Base-by-base conservation (phyloP, 139 green algal genomes). In the Astrephomene gubernaculifera region DNA sequence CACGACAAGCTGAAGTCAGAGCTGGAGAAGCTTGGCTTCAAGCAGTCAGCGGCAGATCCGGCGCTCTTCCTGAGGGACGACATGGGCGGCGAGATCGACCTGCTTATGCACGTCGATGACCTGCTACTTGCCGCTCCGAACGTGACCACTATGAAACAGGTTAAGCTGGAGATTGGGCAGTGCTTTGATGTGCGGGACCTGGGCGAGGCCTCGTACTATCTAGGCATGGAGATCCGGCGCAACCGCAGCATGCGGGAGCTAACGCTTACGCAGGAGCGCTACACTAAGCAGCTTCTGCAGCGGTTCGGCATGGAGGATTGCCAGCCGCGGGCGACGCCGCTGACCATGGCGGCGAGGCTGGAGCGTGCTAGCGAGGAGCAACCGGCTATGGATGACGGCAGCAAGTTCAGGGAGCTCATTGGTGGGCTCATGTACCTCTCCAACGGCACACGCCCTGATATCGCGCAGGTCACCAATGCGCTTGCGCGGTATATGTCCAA, bases 31-130 rank as follows among this genome's bases (percentile, higher is more conserved):
- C 31, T 88, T 49, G 85, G 71, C 19, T 92, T 90, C 52, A 27
- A 61, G 29, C 54, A 71, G 2, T 88, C 89, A 25, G 60, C 35
- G 0, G 68, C 81, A 1, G 88, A 92, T 31, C 81, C 88, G 29
- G 79, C 64, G 4, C 67, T 91, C 17, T 89, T 84, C 49, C 33
- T 89, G 2, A 53, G 68, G 61, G 19, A 27, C 5, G 52, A 63
- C 0, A 44, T 29, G 36, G 4, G 0, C 2, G 38, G 70, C 3
- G 4, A 24, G 1, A 6, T 84, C 31, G 85, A 82, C 43, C 7
- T 87, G 41, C 49, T 89, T 63, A 41, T 89, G 21, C 53, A 78
- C 49, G 86, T 90, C 19, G 86, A 87, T 35, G 80, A 90, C n/a
- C 38, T 81, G 31, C n/a, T 71, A 14, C 43, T 87, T 0, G 45